These are phyloP conservation scores for Leavenworthia alabamica DNA, from an alignment of 345 rosid species.

Conservation along the genomic window DNA sequence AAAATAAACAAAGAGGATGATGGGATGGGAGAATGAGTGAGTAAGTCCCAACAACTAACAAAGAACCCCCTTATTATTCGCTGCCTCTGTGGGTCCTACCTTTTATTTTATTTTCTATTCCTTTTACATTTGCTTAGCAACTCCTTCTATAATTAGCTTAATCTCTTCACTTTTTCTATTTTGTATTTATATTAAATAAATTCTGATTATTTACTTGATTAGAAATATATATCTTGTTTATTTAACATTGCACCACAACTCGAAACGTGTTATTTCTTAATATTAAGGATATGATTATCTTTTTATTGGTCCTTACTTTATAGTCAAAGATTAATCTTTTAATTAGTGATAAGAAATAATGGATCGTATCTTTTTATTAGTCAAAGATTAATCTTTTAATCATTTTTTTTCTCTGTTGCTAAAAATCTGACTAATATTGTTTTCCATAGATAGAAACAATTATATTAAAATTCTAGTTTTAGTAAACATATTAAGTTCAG, in stretches of 20 bases:
- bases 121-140: not conserved
- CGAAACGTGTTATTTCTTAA: slow-evolving; percentile 27
- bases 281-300: slow-evolving; percentile 10
- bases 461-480: not conserved
- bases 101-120: not conserved
- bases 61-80: slow-evolving; percentile 54
- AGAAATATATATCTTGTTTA: slow-evolving; percentile 4
- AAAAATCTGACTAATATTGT: not conserved
- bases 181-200: slow-evolving; percentile 2
- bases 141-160: slow-evolving; percentile 7
- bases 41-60: slow-evolving; percentile 51
- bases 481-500: not conserved
- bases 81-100: slow-evolving; percentile 37
- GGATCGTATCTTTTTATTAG: slow-evolving; percentile 15
- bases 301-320: slow-evolving; percentile 16
- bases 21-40: slow-evolving; percentile 43
- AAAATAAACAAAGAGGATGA: slow-evolving; percentile 38
- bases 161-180: not conserved
- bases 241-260: not conserved
- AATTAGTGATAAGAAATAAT: not conserved
- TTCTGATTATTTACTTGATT: not conserved
- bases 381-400: no score
- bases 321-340: slow-evolving; percentile 19
- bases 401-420: not conserved
- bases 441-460: not conserved